Evolutionary conservation across 2,329 filamentous ascomycete genomes (phyloP), one percentile per base, ranked within the genome.

Genomic region (Talaromyces sp.): DNA sequence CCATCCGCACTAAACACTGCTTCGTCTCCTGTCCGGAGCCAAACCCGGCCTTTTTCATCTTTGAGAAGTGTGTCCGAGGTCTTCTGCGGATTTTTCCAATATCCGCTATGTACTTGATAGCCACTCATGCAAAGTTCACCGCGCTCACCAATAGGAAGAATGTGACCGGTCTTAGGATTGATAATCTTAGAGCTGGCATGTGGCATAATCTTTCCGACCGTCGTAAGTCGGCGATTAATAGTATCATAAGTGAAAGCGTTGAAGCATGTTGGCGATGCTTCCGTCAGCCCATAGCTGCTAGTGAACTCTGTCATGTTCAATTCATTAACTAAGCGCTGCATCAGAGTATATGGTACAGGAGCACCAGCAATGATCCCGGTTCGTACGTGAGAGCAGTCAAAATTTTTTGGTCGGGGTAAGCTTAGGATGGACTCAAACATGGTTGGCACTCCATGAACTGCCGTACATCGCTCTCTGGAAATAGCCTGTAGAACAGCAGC

Each of bases 341-440:
- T 91, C 24, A 93, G 77, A 61, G 89, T 86, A 2, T 84, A 81
- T 2, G 90, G 89, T 1, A 93, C 89, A 0, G 89, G 89, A 0
- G 89, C 88, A 0, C 90, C 90, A 0, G 90, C 90, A 51, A 92
- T 88, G 67, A 91, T 92, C 8, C 90, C 90, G 0, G 89, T 92
- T 35, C 90, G 81, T 19, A 92, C 79, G 6, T 76, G 78, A 1
- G 80, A 77, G 68, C 73, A 76, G 61, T 80, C 74, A 66, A 82
- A 83, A 17, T 74, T 70, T 3, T 66, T 64, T 0, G 80, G 80
- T 59, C 80, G 77, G n/a, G 77, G 77, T 1, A 81, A 68, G 43
- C 74, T 74, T 60, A 85, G 77, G 10, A 84, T 79, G 0, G 86
- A 86, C 69, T 91, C 88, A 72, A 92, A 91, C 90, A 93, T 93